Conservation (phyloP, 139 green algal genomes). For the Bryopsis sp. region DNA sequence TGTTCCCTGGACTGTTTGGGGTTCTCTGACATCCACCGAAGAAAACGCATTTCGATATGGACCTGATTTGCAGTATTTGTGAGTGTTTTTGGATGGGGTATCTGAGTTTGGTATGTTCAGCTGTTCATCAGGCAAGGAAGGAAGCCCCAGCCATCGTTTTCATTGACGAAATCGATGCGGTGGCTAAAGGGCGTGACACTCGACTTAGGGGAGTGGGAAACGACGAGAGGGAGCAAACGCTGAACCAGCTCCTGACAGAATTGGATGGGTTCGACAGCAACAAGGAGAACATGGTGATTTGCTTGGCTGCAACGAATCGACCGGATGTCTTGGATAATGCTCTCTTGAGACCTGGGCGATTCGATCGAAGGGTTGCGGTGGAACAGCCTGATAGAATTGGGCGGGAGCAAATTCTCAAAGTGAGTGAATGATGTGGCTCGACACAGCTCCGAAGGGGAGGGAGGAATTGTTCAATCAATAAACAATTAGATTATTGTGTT, state of each 20-base stretch:
- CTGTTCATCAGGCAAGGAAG: constrained; percentile 31
- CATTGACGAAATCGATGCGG: constrained; percentile 88
- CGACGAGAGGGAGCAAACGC: constrained; percentile 84
- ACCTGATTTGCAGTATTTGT: too few relatives aligned
- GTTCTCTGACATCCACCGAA: too few relatives aligned
- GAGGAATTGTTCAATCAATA: not conserved
- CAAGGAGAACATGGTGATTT: constrained; percentile 39
- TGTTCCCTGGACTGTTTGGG: too few relatives aligned
- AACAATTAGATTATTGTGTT: too few relatives aligned
- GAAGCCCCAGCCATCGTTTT: constrained; percentile 85
- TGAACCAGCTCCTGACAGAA: constrained; percentile 89
- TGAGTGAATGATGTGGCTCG: not conserved
- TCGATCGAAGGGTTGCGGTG: constrained; percentile 69
- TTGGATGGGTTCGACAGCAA: constrained; percentile 69
- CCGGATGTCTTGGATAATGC: constrained; percentile 77
- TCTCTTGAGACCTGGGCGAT: constrained; percentile 69
- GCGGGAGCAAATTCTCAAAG: constrained; percentile 56
- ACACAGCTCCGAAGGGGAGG: not conserved
- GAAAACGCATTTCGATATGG: too few relatives aligned
- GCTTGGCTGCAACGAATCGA: constrained; percentile 64
- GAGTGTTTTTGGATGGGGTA: too few relatives aligned
- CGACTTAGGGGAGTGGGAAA: constrained; percentile 60
- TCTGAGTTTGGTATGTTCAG: not conserved
- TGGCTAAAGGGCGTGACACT: constrained; percentile 62
- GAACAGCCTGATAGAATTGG: constrained; percentile 64